These are phyloP conservation scores for Meyerozyma guilliermondii DNA, from an alignment of 1,139 yeast genomes.

Conservation along the genomic window DNA sequence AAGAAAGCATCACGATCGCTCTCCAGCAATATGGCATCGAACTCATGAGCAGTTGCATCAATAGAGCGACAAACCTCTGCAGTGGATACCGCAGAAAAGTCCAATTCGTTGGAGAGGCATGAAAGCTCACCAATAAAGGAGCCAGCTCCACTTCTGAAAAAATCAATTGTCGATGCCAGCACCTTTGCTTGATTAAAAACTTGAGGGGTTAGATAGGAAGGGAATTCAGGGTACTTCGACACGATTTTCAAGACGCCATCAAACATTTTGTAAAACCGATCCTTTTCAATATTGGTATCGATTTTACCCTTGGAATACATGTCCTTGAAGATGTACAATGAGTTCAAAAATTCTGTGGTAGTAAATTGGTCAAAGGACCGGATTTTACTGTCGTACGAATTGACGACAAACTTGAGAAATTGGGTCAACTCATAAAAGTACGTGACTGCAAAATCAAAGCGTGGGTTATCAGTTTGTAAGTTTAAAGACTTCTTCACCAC, in stretches of 20 bases:
- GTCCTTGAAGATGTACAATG: constrained; percentile 25
- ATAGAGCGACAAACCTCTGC: background rate
- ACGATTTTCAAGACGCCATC: constrained; percentile 8
- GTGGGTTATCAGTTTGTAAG: constrained; percentile 6
- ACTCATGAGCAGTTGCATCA: background rate
- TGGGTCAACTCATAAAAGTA: constrained; percentile 18
- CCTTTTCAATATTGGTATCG: constrained; percentile 11
- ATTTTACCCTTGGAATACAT: constrained; percentile 18
- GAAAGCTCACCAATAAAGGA: constrained; percentile 22
- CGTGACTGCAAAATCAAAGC: constrained; percentile 16
- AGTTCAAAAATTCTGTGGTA: constrained; percentile 23
- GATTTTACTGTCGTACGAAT: constrained; percentile 20
- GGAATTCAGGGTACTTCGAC: constrained; percentile 8
- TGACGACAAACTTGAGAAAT: constrained; percentile 19
- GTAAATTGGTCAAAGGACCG: constrained; percentile 22
- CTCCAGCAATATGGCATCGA: background rate
- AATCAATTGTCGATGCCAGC: constrained; percentile 11
- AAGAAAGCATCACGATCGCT: background rate
- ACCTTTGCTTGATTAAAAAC: constrained; percentile 11
- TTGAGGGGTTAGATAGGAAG: constrained; percentile 10
- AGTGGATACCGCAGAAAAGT: constrained; percentile 11
- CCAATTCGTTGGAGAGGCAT: constrained; percentile 19
- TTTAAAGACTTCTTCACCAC: background rate
- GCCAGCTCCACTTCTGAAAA: constrained; percentile 20
- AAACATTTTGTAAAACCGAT: constrained; percentile 21